Percentiles rank a stretch among this genome's conserved stretches.
Evolutionary conservation across 768 basidiomycete species (phyloP).

Genomic region (Leccinum rimulosum): DNA sequence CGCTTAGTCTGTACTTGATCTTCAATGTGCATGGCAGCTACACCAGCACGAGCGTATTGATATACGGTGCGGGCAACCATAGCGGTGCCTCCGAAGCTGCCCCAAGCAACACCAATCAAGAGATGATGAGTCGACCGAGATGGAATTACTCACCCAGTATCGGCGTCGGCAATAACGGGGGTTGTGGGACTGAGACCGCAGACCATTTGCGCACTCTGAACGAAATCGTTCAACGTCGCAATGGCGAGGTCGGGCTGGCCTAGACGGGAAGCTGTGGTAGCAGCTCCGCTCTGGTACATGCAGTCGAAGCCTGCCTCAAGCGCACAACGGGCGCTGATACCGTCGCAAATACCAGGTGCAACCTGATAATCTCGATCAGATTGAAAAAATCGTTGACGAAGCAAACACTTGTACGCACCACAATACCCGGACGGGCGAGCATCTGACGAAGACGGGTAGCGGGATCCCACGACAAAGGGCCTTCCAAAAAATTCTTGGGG

Average conservation of each 20-base stretch:
- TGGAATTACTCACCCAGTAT: conserved; percentile 55
- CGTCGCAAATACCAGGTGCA: conserved; percentile 78
- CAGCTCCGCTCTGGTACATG: conserved; percentile 78
- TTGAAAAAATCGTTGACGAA: neutral
- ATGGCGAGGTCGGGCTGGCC: conserved; percentile 80
- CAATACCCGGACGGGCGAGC: conserved; percentile 70
- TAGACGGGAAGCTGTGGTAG: conserved; percentile 75
- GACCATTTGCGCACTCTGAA: conserved; percentile 68
- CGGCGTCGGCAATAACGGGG: conserved; percentile 78
- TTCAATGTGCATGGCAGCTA: conserved; percentile 77
- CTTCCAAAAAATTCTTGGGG: conserved; percentile 65
- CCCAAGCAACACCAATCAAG: conserved; percentile 6
- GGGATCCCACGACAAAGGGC: conserved; percentile 65
- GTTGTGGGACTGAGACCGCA: conserved; percentile 59
- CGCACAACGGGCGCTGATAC: conserved; percentile 77
- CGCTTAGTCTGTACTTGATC: conserved; percentile 81
- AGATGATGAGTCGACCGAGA: neutral
- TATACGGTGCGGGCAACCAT: conserved; percentile 75
- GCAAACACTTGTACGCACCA: conserved; percentile 44
- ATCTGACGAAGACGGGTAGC: conserved; percentile 71
- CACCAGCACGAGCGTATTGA: conserved; percentile 67
- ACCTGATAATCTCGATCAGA: conserved; percentile 38
- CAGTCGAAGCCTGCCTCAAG: conserved; percentile 78
- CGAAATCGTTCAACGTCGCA: conserved; percentile 76
- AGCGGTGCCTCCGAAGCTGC: conserved; percentile 66